Evolutionary conservation across 352 stramenopile species (phyloP).

Genomic region (Globisporangium radiosum): DNA sequence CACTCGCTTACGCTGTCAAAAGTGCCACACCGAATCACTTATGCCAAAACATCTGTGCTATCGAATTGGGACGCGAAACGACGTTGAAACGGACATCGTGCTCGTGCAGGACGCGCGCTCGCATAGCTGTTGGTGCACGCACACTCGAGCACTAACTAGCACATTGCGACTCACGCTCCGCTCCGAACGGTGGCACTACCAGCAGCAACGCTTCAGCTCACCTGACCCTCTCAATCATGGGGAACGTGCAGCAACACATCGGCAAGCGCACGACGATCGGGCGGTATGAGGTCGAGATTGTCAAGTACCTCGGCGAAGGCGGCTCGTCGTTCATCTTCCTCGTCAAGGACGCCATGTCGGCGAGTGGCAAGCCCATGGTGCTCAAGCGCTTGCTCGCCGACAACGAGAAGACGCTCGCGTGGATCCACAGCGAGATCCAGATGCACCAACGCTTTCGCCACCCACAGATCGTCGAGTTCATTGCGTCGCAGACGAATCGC

Average conservation of each 20-base stretch:
- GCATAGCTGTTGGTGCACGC: no score
- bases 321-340: slow-evolving; percentile 82
- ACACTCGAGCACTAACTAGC: no score
- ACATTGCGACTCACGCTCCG: no score
- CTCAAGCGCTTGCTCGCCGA: slow-evolving; percentile 72
- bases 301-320: slow-evolving; percentile 73
- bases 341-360: slow-evolving; percentile 44
- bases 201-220: neutral
- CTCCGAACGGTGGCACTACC: no score
- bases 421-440: slow-evolving; percentile 63
- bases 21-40: neutral
- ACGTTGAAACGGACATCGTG: slow-evolving; percentile 13
- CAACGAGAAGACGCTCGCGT: slow-evolving; percentile 51
- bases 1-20: neutral
- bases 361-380: slow-evolving; percentile 38
- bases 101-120: no score
- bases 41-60: neutral
- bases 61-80: slow-evolving; percentile 15
- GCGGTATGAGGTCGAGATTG: slow-evolving; percentile 54
- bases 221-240: slow-evolving; percentile 22
- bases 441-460: slow-evolving; percentile 70
- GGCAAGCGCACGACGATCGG: slow-evolving; percentile 58
- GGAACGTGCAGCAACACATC: slow-evolving; percentile 77
- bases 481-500: slow-evolving; percentile 42
- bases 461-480: slow-evolving; percentile 62